phyloP scores from a whole-genome alignment of 805 yeast species.

The Saturnispora besseyi region DNA sequence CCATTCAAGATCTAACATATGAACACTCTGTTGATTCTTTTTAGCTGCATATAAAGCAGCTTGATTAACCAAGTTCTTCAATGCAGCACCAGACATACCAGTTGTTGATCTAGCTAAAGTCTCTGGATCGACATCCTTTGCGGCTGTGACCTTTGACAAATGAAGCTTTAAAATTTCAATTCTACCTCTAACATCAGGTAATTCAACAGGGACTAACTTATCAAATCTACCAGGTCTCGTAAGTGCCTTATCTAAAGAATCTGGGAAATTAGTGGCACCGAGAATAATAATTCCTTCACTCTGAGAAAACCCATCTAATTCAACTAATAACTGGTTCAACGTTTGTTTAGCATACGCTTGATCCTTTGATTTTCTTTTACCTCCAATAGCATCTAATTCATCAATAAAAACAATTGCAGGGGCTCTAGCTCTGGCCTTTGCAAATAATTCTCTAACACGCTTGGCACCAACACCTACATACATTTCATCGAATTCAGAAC shows the following conservation, averaged over 20 bases:
- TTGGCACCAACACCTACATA: conserved; percentile 99
- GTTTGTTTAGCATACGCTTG: conserved; percentile 98
- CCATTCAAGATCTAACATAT: conserved; percentile 93
- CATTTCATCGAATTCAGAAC: conserved; percentile 95
- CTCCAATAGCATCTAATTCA: conserved; percentile 98
- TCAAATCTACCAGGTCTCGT: conserved; percentile 98
- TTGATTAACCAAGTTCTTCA: conserved; percentile 91
- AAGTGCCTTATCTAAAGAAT: conserved; percentile 89
- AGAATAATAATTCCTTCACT: conserved; percentile 88
- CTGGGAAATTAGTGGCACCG: conserved; percentile 98
- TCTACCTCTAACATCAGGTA: conserved; percentile 98
- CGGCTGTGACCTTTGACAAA: conserved; percentile 80
- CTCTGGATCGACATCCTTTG: conserved; percentile 78
- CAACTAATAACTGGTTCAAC: conserved; percentile 88
- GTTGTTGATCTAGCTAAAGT: conserved; percentile 95
- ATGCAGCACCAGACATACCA: conserved; percentile 96
- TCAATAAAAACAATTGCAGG: conserved; percentile 97
- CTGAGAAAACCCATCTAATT: conserved; percentile 91
- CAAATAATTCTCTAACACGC: conserved; percentile 87
- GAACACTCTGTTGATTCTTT: conserved; percentile 80
- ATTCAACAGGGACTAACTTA: conserved; percentile 86
- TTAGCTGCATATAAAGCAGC: conserved; percentile 98
- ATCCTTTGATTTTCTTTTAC: conserved; percentile 93
- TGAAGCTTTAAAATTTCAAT: conserved; percentile 86
- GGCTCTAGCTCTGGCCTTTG: conserved; percentile 88